Conservation (phyloP, 2,329 filamentous ascomycete genomes). For the Canariomyces notabilis region DNA sequence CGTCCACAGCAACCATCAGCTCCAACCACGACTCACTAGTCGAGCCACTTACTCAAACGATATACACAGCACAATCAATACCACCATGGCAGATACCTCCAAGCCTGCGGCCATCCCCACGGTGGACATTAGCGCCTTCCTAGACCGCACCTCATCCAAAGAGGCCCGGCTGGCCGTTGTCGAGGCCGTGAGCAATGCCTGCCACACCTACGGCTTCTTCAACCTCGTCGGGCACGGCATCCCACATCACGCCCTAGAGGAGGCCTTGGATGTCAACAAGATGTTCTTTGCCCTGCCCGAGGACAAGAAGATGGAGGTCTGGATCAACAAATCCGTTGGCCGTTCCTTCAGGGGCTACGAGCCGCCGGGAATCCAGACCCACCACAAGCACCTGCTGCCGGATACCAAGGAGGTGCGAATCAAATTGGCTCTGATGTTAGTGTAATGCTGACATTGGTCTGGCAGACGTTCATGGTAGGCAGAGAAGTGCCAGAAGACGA, state of each 20-base stretch:
- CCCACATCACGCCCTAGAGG: conserved; percentile 13
- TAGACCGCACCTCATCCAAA: no score
- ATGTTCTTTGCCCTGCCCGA: conserved; percentile 17
- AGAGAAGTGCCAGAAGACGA: conserved; percentile 25
- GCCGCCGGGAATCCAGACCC: conserved; percentile 16
- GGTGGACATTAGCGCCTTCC: no score
- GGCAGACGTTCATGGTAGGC: conserved; percentile 20
- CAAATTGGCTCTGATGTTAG: not conserved
- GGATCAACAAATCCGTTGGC: conserved; percentile 22
- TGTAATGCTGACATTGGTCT: not conserved
- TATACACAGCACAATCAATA: no score
- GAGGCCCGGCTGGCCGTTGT: conserved; percentile 15
- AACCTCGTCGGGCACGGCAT: conserved; percentile 24
- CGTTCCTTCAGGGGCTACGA: conserved; percentile 29
- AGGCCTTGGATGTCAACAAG: conserved; percentile 7
- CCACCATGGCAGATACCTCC: no score
- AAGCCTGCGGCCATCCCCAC: no score
- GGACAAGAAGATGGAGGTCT: conserved; percentile 22
- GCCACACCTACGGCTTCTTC: conserved; percentile 21
- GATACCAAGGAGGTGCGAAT: conserved; percentile 26
- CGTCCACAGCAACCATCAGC: no score
- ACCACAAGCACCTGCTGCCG: conserved; percentile 22
- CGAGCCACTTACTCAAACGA: no score
- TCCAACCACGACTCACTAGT: no score
- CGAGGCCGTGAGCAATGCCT: conserved; percentile 16